These are phyloP conservation scores for Xylaria flabelliformis DNA, from an alignment of 495 filamentous ascomycete genomes.

Conservation along the genomic window DNA sequence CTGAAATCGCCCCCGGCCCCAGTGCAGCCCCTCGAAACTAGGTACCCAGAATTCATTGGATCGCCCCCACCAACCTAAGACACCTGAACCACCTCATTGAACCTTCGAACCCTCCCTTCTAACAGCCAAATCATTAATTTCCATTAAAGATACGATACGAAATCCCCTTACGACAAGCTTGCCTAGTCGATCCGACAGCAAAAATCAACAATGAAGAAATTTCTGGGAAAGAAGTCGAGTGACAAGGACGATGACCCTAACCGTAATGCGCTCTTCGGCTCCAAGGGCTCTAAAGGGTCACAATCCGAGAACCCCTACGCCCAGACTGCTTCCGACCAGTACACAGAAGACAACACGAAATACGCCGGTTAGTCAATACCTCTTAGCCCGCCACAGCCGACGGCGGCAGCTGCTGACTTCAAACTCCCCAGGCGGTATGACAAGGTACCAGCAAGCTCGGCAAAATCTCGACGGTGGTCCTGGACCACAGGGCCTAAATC, in stretches of 20 bases:
- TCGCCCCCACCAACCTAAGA: constrained; percentile 17
- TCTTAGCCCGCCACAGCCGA: not conserved
- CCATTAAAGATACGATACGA: not conserved
- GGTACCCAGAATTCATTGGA: constrained; percentile 3
- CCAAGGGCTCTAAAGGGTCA: constrained; percentile 65
- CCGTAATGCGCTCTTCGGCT: constrained; percentile 66
- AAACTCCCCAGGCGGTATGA: constrained; percentile 38
- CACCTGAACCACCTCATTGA: constrained; percentile 12
- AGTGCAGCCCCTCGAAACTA: constrained; percentile 14
- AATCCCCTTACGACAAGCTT: not conserved
- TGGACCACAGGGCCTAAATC: constrained; percentile 35
- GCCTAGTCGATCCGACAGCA: not conserved
- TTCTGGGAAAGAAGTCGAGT: constrained; percentile 70
- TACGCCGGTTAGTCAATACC: constrained; percentile 40
- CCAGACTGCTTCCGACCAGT: constrained; percentile 65
- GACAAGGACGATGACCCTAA: constrained; percentile 64
- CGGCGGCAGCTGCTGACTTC: not conserved
- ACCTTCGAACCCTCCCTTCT: not conserved
- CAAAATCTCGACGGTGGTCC: constrained; percentile 50
- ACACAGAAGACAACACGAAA: constrained; percentile 60
- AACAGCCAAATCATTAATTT: constrained; percentile 20
- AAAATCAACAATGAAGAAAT: constrained; percentile 62
- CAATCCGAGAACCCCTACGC: constrained; percentile 73
- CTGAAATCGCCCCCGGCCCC: constrained; percentile 10
- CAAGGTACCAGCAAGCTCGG: constrained; percentile 43